Conservation (phyloP, 148 eudicot species). For the Cornus florida region DNA sequence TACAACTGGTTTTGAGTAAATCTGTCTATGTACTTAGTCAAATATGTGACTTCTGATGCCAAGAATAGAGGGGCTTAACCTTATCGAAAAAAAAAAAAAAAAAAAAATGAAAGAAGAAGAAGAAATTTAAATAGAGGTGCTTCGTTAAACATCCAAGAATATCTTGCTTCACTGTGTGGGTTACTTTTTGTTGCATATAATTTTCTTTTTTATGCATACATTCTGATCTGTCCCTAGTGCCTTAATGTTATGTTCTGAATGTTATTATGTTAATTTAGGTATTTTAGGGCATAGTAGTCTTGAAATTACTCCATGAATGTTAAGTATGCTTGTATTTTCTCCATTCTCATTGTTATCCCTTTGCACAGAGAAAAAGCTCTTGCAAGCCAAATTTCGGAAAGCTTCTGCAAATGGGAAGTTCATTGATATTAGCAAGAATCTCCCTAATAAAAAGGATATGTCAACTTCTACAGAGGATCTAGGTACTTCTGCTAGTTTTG, state of each 20-base stretch:
- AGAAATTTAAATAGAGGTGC: neutral
- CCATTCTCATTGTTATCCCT: neutral
- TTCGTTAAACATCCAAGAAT: neutral
- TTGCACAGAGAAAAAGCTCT: slow-evolving; percentile 77
- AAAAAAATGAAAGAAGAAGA: no score
- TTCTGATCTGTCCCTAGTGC: neutral
- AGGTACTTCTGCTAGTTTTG: slow-evolving; percentile 29
- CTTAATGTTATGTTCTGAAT: no score
- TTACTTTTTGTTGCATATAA: neutral
- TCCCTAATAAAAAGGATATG: slow-evolving; percentile 45
- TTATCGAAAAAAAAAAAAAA: no score
- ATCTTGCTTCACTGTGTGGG: neutral
- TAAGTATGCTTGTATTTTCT: neutral
- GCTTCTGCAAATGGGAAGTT: slow-evolving; percentile 59
- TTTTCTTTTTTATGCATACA: no score
- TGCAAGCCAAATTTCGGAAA: slow-evolving; percentile 77
- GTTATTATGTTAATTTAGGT: no score
- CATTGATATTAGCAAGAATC: slow-evolving; percentile 41
- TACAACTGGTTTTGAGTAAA: neutral
- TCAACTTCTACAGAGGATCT: slow-evolving; percentile 90
- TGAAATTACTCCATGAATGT: no score
- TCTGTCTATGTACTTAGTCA: neutral
- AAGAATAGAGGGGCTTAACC: no score
- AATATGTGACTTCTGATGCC: neutral
- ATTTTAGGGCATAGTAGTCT: no score